Percentiles rank a stretch among this genome's conserved stretches.
phyloP scores from a whole-genome alignment of 2,329 filamentous ascomycete genomes.

The Penicillium sp. region DNA sequence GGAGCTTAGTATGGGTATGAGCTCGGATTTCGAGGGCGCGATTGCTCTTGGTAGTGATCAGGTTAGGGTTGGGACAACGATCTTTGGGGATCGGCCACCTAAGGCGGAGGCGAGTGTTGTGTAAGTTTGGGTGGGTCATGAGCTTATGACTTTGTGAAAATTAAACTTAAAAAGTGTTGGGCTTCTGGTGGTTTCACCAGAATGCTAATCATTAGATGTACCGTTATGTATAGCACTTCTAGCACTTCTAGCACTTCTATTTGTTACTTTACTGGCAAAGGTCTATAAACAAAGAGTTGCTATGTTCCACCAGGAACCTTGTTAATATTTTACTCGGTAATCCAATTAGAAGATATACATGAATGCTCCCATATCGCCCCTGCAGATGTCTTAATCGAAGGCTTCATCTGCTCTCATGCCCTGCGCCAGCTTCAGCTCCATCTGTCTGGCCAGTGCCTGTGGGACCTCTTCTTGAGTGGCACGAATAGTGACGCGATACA shows the following conservation, averaged over 20 bases:
- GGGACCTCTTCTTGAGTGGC: slow-evolving; percentile 91
- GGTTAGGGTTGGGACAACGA: slow-evolving; percentile 88
- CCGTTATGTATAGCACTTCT: neutral
- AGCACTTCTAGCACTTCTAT: neutral
- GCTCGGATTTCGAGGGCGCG: slow-evolving; percentile 88
- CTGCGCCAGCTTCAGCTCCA: slow-evolving; percentile 76
- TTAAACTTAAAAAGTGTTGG: neutral
- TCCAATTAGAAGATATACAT: slow-evolving; percentile 23
- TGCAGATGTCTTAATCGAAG: slow-evolving; percentile 4
- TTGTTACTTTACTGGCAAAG: neutral
- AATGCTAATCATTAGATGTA: neutral
- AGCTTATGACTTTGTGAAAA: slow-evolving; percentile 14
- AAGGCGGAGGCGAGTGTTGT: slow-evolving; percentile 74
- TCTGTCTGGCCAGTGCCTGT: slow-evolving; percentile 72
- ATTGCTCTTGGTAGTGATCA: slow-evolving; percentile 80
- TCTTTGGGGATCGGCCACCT: slow-evolving; percentile 79
- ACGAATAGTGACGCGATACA: slow-evolving; percentile 90
- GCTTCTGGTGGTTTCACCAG: neutral
- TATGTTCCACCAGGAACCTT: slow-evolving; percentile 5
- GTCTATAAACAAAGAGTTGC: slow-evolving; percentile 8
- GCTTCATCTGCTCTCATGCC: slow-evolving; percentile 33
- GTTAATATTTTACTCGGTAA: slow-evolving; percentile 19
- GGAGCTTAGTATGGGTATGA: slow-evolving; percentile 99
- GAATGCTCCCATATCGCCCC: slow-evolving; percentile 5
- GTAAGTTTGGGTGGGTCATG: slow-evolving; percentile 16